Base-by-base conservation (phyloP, 192 early-diverging fungal genomes). In the Coemansia sp. region DNA sequence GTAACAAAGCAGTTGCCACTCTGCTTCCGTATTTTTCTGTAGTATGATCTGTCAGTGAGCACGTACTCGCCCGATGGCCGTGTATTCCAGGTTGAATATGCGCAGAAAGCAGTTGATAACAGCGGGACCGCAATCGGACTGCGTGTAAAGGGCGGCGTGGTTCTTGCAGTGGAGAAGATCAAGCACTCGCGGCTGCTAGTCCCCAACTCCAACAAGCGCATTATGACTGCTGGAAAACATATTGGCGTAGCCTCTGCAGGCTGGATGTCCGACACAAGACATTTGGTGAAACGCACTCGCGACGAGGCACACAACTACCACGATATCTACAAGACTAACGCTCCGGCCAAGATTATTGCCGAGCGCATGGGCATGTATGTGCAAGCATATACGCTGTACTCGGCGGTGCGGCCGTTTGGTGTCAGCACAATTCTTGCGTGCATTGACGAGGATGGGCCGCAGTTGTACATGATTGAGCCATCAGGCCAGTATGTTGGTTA, bases 1-100 rank as follows among this genome's bases (percentile, higher is more conserved):
- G 35, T 48, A 48, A 27, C 48, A 17, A 2, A 3, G 48, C 48
- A 9, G n/a, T 23, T 19, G n/a, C 1, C 2, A 16, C 22, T 35
- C 29, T 21, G 41, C 41, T n/a, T 49, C 48, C 6, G 4, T 17
- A 29, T 19, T 2, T 49, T 14, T 58, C 14, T 65, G 61, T 84
- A 92, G 90, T 99, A 99, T 72, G 97, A 99, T 82, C 85, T 98
- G 54, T 96, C 94, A 27, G 90, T 95, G 38, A 95, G 94, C 70
- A 99, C 97, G 29, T 99, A 99, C 77, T 97, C 97, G 35, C 96
- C 96, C 31, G 97, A 99, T 82, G 97, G 97, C 59, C 90, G 96
- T 58, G 90, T 99, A 64, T 99, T 97, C 84, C 97, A 99, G 83
- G 92, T 98, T 39, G 97, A 99, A 84, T 99, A 99, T 72, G 97